Evolutionary conservation across 768 basidiomycete genomes (phyloP), one percentile per base, ranked within the genome.

Genomic region (Phlebiopsis flavidoalba): DNA sequence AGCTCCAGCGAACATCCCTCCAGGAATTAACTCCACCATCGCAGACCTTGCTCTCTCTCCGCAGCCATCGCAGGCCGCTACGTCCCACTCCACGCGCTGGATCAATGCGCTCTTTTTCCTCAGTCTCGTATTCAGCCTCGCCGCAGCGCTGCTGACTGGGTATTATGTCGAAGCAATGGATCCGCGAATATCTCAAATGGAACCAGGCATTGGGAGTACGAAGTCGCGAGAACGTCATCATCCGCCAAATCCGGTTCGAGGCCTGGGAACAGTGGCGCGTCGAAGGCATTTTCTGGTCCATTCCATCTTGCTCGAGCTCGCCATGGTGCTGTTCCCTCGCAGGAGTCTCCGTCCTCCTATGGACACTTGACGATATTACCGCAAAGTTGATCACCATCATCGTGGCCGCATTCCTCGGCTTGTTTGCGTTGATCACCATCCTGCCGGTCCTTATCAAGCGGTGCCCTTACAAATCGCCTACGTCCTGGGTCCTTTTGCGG

Each of bases 401-500:
- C 17, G 60, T 46, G 19, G 12, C 33, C 12, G 2, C 56, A 8
- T 48, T 57, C 35, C 3, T 61, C 43, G 3, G 48, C 2, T 17
- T 33, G 1, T 33, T 33, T 45, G 46, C 24, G 22, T 21, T 46
- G 1, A 2, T 56, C 21, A 61, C 53, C 43, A n/a, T 61, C 21
- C 43, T 56, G 0, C 60, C 60, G 6, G 24, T 52, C n/a, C 11
- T 57, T 33, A 35, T n/a, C 45, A 52, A 19, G 6, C 12, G 53
- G 8, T 61, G 60, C 26, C 60, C 60, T 1, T 61, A 61, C 48
- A 61, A 61, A 36, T 61, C 60, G 2, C 45, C 60, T 5, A 49
- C 37, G 1, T 53, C 47, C 4, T 61, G 46, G 60, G 54, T 45
- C 26, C 8, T 31, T 3, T 26, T 15, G 19, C 48, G 21, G 11